A percentile compares a stretch with the other conserved stretches of the same genome.
These are phyloP conservation scores for Sonneratia alba DNA, from an alignment of 345 rosid species.

Conservation along the genomic window DNA sequence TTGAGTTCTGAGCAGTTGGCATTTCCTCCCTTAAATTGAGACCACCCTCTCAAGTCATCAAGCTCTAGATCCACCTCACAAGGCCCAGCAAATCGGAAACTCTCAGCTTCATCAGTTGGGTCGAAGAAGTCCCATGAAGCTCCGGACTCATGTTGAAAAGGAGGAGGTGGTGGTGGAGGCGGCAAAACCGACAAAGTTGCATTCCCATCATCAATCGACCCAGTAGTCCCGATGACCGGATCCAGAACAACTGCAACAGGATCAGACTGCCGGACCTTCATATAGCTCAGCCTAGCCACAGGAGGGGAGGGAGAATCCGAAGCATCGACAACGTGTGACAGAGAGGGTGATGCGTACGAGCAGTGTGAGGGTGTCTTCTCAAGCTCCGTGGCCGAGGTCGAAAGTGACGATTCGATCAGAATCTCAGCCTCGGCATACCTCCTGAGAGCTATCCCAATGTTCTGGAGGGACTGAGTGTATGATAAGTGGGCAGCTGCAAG, in stretches of 20 bases:
- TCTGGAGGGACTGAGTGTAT: conserved; percentile 60
- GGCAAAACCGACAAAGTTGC: conserved; percentile 32
- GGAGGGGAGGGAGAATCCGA: conserved; percentile 50
- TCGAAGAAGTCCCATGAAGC: conserved; percentile 82
- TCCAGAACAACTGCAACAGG: conserved; percentile 48
- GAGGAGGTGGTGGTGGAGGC: conserved; percentile 47
- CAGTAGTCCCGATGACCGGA: conserved; percentile 23
- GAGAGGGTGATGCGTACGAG: conserved; percentile 64
- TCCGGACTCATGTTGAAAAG: conserved; percentile 15
- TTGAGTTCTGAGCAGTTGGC: conserved; percentile 12
- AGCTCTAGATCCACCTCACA: conserved; percentile 29
- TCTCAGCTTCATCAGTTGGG: conserved; percentile 48
- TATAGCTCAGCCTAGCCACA: conserved; percentile 36
- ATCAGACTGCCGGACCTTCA: conserved; percentile 30
- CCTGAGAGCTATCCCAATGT: conserved; percentile 66
- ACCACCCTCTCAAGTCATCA: conserved; percentile 35
- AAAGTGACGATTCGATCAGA: conserved; percentile 47
- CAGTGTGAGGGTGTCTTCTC: conserved; percentile 74
- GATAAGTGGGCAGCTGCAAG: conserved; percentile 92
- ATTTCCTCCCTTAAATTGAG: conserved; percentile 20
- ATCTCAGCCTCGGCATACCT: conserved; percentile 69
- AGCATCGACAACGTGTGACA: conserved; percentile 39
- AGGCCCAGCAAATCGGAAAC: conserved; percentile 47
- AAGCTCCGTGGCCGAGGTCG: conserved; percentile 63
- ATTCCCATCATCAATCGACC: conserved; percentile 32